Conservation (phyloP, 2,329 filamentous ascomycete genomes). For the Monosporascus cannonballus region DNA sequence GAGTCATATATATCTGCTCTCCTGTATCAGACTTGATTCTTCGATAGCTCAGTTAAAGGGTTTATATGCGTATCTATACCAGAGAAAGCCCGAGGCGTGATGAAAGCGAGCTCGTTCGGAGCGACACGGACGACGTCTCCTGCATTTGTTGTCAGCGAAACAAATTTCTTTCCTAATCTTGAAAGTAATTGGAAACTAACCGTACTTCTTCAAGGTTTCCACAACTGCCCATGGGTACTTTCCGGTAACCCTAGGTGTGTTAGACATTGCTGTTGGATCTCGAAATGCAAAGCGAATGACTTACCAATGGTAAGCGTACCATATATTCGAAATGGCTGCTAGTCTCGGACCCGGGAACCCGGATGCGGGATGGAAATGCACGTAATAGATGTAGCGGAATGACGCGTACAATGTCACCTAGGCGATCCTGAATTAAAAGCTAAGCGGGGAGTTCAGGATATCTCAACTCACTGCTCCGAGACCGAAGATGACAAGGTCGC, state of each 20-base stretch:
- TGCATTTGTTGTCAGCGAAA: background rate
- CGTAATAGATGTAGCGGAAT: constrained; percentile 1
- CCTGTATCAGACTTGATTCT: background rate
- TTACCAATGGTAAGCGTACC: constrained; percentile 5
- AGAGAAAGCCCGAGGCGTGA: constrained; percentile 4
- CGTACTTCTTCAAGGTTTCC: constrained; percentile 2
- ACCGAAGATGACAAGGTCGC: background rate
- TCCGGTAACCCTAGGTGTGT: background rate
- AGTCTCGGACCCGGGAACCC: constrained; percentile 2
- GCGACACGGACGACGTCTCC: constrained; percentile 12
- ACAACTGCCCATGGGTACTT: constrained; percentile 1
- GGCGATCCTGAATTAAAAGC: background rate
- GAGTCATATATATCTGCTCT: constrained; percentile 3
- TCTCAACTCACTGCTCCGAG: background rate
- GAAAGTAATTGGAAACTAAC: background rate
- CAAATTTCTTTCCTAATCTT: no score
- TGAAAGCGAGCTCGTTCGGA: constrained; percentile 13
- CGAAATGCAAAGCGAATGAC: background rate
- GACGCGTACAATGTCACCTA: background rate
- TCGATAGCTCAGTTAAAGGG: background rate
- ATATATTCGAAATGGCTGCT: constrained; percentile 5
- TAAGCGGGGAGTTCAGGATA: background rate
- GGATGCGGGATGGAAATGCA: constrained; percentile 5
- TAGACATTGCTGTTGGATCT: background rate
- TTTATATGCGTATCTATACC: background rate